A percentile compares a stretch with the other conserved stretches of the same genome.
Evolutionary conservation across 306 rosid genomes (phyloP).

Genomic region (Quercus robur): DNA sequence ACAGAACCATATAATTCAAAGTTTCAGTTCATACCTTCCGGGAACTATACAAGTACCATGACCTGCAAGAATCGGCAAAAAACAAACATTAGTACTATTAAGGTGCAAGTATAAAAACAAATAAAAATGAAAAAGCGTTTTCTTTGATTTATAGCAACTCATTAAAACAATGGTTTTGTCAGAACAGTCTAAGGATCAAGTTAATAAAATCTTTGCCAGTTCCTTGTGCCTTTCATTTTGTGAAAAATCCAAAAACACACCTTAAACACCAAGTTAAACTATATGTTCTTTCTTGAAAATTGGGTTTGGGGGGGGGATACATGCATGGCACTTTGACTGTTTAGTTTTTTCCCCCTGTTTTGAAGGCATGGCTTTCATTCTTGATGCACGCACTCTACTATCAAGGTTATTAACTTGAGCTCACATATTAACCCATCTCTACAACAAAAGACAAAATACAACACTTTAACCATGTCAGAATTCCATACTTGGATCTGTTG

Average conservation of each 20-base stretch:
- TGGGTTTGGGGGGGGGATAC: no score
- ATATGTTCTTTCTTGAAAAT: background rate
- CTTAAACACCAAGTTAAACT: background rate
- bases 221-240: background rate
- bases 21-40: slow-evolving; percentile 57
- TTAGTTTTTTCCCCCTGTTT: background rate
- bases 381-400: background rate
- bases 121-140: background rate
- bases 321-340: background rate
- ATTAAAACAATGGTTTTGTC: background rate
- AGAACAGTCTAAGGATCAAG: background rate
- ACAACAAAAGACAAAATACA: background rate
- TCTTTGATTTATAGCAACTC: slow-evolving; percentile 1
- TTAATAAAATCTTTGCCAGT: background rate
- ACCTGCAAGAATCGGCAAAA: slow-evolving; percentile 44
- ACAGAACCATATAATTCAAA: background rate
- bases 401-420: background rate
- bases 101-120: background rate
- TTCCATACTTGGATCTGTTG: slow-evolving; percentile 84
- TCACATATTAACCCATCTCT: background rate
- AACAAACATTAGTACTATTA: slow-evolving; percentile 19
- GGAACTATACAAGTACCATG: slow-evolving; percentile 76
- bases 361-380: background rate
- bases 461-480: background rate
- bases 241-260: no score